Conservation (phyloP, 805 yeast genomes). For the Myxozyma kluyveri region DNA sequence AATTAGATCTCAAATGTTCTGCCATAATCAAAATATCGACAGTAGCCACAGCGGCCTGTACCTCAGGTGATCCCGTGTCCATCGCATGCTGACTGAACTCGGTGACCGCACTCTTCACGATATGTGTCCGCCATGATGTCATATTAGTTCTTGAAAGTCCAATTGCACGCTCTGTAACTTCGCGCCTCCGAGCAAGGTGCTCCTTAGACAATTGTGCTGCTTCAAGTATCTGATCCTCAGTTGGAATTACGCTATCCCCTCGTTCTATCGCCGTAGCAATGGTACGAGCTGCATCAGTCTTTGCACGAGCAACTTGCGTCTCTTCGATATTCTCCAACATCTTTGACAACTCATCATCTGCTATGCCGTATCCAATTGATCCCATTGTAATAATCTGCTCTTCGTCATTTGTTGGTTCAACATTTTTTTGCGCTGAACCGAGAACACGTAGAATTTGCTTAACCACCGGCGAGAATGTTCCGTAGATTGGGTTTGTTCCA, state of each 20-base stretch:
- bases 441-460: conserved; percentile 13
- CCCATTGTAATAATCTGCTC: not conserved
- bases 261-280: not conserved
- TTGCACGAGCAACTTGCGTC: not conserved
- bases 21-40: conserved; percentile 74
- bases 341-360: conserved; percentile 8
- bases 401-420: not conserved
- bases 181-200: conserved; percentile 45
- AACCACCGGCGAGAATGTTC: conserved; percentile 16
- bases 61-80: conserved; percentile 94
- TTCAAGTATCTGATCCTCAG: not conserved
- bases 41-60: conserved; percentile 89
- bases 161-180: conserved; percentile 67
- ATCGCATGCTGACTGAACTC: conserved; percentile 84
- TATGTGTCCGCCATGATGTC: conserved; percentile 55
- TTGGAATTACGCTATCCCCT: not conserved
- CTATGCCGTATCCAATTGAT: conserved; percentile 1
- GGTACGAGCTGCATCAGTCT: not conserved
- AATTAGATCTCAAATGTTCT: conserved; percentile 65
- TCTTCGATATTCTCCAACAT: conserved; percentile 5
- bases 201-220: not conserved
- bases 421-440: not conserved
- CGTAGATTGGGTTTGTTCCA: conserved; percentile 20
- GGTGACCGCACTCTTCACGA: conserved; percentile 61
- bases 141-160: conserved; percentile 68